Base-by-base conservation (phyloP, 345 rosid genomes). In the Gossypium sturtianum region DNA sequence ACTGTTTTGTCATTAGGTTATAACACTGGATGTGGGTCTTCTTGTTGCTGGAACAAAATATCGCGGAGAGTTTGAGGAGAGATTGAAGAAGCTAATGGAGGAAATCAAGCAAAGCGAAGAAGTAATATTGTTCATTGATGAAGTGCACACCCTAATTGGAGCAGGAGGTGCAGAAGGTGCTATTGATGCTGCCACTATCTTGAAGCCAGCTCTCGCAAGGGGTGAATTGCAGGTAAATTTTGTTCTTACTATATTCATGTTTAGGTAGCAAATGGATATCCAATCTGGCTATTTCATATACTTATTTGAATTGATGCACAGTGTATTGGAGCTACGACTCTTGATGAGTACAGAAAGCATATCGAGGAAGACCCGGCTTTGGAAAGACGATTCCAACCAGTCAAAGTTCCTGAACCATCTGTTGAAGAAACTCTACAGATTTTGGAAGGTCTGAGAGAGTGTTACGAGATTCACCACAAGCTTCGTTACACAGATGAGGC, bases 141-240 rank as follows among this genome's bases (percentile, higher is more conserved):
- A 95, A 83, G 97, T 95, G 75, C 99, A 95, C 85, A 93, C 97
- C n/a, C 72, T 95, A 72, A 90, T 93, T 61, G 99, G 98, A 71
- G 98, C 99, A 27, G 98, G 98, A 78, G 98, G 97, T 9, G 99
- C 97, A 16, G 98, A 95, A 85, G 98, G 99, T 27, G 97, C 98
- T 1, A 93, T 95, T 43, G 98, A 95, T 85, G 99, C 99, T 80
- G 99, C 99, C 64, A 93, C 91, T 83, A 95, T 95, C 76, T 84
- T 95, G 84, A 95, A 95, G 80, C 99, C 98, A 22, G 92, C 99
- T 77, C 99, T 95, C 80, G 98, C 98, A 17, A 88, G 99, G 86
- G 98, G 99, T 81, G 98, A 95, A 87, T 81, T 93, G 82, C 97
- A 95, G 98, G 99, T 95, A 84, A 73, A 3, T 2, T 45, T 67